A percentile compares a stretch with the other conserved stretches of the same genome.
phyloP scores from a whole-genome alignment of 495 filamentous ascomycete genomes.

The Talaromyces thailandensis region DNA sequence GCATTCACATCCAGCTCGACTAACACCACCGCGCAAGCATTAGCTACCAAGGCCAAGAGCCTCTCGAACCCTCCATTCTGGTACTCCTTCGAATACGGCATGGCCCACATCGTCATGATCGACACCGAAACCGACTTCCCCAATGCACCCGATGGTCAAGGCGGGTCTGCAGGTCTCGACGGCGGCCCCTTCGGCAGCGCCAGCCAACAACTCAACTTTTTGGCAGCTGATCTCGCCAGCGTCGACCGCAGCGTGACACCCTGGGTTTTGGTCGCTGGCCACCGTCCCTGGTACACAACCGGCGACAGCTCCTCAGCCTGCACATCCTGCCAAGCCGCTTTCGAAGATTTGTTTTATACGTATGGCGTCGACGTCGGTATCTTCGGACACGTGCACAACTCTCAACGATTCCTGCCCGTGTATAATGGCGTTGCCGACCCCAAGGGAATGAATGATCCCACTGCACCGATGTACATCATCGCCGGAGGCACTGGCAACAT shows the following conservation, averaged over 20 bases:
- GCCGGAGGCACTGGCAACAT: slow-evolving; percentile 40
- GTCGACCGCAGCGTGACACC: slow-evolving; percentile 44
- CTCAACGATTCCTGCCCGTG: slow-evolving; percentile 37
- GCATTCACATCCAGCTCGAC: slow-evolving; percentile 37
- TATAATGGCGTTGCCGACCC: slow-evolving; percentile 32
- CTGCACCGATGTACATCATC: slow-evolving; percentile 48
- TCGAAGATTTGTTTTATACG: slow-evolving; percentile 47
- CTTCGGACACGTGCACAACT: slow-evolving; percentile 55
- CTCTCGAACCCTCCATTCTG: slow-evolving; percentile 53
- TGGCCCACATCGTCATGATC: slow-evolving; percentile 48
- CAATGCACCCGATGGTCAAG: slow-evolving; percentile 24
- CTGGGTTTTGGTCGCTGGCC: slow-evolving; percentile 51
- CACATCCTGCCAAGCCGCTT: slow-evolving; percentile 43
- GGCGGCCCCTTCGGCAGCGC: slow-evolving; percentile 43
- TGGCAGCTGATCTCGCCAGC: slow-evolving; percentile 36
- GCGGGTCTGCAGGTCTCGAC: slow-evolving; percentile 35
- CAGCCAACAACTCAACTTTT: slow-evolving; percentile 29
- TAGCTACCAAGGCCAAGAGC: slow-evolving; percentile 35
- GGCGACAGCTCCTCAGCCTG: slow-evolving; percentile 29
- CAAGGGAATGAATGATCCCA: slow-evolving; percentile 41
- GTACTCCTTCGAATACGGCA: slow-evolving; percentile 58
- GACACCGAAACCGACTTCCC: slow-evolving; percentile 49
- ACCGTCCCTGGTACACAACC: slow-evolving; percentile 50
- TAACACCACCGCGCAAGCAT: slow-evolving; percentile 33
- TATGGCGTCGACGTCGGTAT: slow-evolving; percentile 55